Evolutionary conservation across 495 filamentous ascomycete species (phyloP), one percentile per base, ranked within the genome.

Genomic region (Beverwykella pulmonaria): DNA sequence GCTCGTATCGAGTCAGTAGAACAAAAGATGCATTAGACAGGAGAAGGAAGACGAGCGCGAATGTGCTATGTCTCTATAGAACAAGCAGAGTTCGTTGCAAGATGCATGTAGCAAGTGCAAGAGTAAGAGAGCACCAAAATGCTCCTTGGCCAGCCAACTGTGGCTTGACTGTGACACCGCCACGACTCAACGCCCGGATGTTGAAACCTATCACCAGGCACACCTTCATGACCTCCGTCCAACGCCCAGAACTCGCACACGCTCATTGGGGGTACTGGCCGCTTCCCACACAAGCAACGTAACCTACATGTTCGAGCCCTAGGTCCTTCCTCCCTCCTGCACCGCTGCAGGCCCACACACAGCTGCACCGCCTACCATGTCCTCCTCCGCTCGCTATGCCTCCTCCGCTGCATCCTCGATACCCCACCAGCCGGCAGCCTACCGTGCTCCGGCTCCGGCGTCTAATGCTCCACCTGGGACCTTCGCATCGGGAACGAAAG

Each of bases 401-500:
- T 26, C 65, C 49, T 32, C 74, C 27, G 61, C 72, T 34, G 46
- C 70, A 22, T 50, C 71, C 22, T 59, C 69, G n/a, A 56, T 66
- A 30, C 60, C 70, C 41, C 70, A 70, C 63, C 71, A 67, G 61
- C 53, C 55, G 44, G 71, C 66, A 4, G 59, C 70, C 44, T 71
- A 63, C 59, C 70, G 56, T 44, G 62, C 71, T 0, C 71, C 76
- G n/a, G 76, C 79, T 47, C 73, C 76, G 36, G 77, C 79, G 53
- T 74, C 84, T 8, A 81, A 77, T 68, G 84, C 87, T 46, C 94
- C 93, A 20, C 85, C 89, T 44, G 94, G 94, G 58, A 98, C 95
- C 41, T 97, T 98, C 74, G 79, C 87, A 36, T 88, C 95, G 17
- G 93, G 93, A 8, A 98, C 94, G 64, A 95, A 97, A 80, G 92